Conservation (phyloP, 805 yeast genomes). For the Alloascoidea africana region DNA sequence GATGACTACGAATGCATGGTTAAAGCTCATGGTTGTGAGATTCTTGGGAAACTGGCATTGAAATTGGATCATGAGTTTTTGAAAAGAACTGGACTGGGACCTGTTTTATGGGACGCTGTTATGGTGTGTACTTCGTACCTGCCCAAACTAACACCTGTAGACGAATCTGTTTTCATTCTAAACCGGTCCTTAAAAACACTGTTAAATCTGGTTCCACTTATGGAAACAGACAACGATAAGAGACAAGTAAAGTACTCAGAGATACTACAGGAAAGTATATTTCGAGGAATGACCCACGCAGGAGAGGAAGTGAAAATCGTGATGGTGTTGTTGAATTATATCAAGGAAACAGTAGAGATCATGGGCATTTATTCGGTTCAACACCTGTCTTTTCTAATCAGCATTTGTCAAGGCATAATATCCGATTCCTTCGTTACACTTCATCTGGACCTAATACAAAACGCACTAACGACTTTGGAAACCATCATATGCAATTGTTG, state of each 20-base stretch:
- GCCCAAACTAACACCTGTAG: slow-evolving; percentile 15
- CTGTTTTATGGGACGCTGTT: slow-evolving; percentile 15
- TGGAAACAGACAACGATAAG: slow-evolving; percentile 2
- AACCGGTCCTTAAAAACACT: slow-evolving; percentile 26
- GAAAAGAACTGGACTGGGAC: slow-evolving; percentile 12
- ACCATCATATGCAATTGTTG: slow-evolving; percentile 8
- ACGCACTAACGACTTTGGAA: slow-evolving; percentile 7
- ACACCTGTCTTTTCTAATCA: slow-evolving; percentile 12
- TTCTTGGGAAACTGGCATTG: slow-evolving; percentile 6
- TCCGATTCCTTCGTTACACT: slow-evolving; percentile 16
- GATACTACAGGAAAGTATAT: slow-evolving; percentile 12
- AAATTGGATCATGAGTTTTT: slow-evolving; percentile 6
- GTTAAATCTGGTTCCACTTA: slow-evolving; percentile 24
- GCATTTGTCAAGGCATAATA: slow-evolving; percentile 10
- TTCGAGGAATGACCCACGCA: slow-evolving; percentile 12
- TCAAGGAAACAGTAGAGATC: slow-evolving; percentile 6
- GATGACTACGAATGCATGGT: slow-evolving; percentile 13
- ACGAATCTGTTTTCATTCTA: slow-evolving; percentile 8
- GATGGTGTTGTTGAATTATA: slow-evolving; percentile 6
- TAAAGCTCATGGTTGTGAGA: slow-evolving; percentile 12
- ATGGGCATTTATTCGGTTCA: slow-evolving; percentile 10
- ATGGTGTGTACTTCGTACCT: slow-evolving; percentile 14
- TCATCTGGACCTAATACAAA: slow-evolving; percentile 8
- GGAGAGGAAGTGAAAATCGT: slow-evolving; percentile 11
- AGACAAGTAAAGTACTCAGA: slow-evolving; percentile 9